Percentiles rank a stretch among this genome's conserved stretches.
phyloP scores from a whole-genome alignment of 2,329 filamentous ascomycete species.

The Microcyclospora pomicola region DNA sequence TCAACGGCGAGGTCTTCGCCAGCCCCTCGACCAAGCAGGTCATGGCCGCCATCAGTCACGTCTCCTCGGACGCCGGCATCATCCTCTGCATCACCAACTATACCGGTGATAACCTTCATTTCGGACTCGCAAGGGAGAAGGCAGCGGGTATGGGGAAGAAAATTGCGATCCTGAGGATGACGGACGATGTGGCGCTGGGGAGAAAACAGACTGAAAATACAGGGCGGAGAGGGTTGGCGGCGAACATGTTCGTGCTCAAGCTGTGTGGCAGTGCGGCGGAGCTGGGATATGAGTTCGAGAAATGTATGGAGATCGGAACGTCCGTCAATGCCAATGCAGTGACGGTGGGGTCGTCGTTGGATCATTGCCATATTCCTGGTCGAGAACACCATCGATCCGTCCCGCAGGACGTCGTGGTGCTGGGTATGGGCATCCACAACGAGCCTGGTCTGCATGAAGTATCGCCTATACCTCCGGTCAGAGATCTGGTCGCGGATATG shows the following conservation, averaged over 20 bases:
- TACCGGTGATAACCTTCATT: constrained; percentile 37
- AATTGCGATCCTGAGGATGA: constrained; percentile 35
- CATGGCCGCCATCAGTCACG: constrained; percentile 34
- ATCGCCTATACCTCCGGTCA: constrained; percentile 34
- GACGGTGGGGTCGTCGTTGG: constrained; percentile 37
- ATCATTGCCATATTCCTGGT: constrained; percentile 41
- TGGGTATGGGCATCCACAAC: constrained; percentile 39
- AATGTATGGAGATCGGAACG: constrained; percentile 31
- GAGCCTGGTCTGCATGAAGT: constrained; percentile 36
- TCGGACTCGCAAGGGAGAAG: constrained; percentile 36
- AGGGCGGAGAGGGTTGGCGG: constrained; percentile 36
- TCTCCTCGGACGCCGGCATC: constrained; percentile 31
- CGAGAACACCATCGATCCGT: constrained; percentile 34
- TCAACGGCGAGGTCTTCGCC: constrained; percentile 37
- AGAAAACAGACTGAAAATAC: constrained; percentile 36
- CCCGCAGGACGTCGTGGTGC: constrained; percentile 22
- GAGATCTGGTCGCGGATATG: constrained; percentile 36
- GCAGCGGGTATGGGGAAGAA: constrained; percentile 31
- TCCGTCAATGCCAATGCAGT: constrained; percentile 33
- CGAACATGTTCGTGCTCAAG: constrained; percentile 35
- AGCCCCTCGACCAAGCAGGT: constrained; percentile 36
- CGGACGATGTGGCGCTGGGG: constrained; percentile 35
- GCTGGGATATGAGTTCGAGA: constrained; percentile 31
- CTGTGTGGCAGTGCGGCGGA: constrained; percentile 34
- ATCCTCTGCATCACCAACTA: constrained; percentile 39